These are phyloP conservation scores for Jatropha curcas DNA, from an alignment of 345 rosid genomes.

Conservation along the genomic window DNA sequence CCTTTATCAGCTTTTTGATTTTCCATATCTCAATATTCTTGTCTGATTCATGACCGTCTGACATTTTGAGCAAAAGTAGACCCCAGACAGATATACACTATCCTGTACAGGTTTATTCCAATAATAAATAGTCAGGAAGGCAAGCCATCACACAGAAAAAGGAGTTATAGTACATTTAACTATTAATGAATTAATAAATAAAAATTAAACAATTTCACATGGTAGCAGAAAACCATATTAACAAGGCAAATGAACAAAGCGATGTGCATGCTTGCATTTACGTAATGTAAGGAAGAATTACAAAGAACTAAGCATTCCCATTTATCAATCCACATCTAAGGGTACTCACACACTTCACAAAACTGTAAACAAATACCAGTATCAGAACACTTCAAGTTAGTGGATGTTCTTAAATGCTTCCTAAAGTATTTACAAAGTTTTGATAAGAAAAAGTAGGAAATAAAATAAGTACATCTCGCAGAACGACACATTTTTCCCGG, in stretches of 20 bases:
- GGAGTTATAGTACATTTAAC: not conserved
- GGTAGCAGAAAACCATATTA: not conserved
- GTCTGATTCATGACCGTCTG: constrained; percentile 33
- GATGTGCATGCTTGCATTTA: not conserved
- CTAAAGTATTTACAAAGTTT: not conserved
- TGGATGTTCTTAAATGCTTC: not conserved
- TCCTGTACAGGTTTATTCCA: constrained; percentile 1
- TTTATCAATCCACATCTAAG: not conserved
- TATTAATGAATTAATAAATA: not conserved
- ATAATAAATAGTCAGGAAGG: not conserved
- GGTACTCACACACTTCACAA: not conserved
- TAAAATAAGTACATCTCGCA: not conserved
- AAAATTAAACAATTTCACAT: not conserved
- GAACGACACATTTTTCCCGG: not conserved
- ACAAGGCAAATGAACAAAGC: not conserved
- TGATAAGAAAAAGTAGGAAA: not conserved
- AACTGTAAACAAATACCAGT: not conserved
- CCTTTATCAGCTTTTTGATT: constrained; percentile 43
- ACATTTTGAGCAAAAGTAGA: constrained; percentile 23
- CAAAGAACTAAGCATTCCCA: not conserved
- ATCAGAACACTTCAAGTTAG: not conserved
- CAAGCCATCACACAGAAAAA: not conserved
- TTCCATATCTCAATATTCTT: constrained; percentile 47
- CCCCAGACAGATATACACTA: not conserved
- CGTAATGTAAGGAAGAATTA: not conserved